Evolutionary conservation across 805 yeast genomes (phyloP).

Genomic region (Grigorovia yakushimaensis): DNA sequence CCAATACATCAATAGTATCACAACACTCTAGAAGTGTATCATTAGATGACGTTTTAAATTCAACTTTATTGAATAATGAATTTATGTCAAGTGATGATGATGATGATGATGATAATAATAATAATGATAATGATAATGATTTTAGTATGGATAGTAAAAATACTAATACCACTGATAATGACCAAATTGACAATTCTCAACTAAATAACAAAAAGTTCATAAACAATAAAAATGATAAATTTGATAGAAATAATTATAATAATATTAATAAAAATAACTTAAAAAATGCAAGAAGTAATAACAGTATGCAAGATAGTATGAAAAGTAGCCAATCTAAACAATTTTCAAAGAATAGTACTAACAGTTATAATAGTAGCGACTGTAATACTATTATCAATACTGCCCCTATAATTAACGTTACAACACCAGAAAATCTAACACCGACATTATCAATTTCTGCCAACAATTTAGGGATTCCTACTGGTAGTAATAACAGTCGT

Average conservation of each 20-base stretch:
- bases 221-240: not conserved
- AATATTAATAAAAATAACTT: no score
- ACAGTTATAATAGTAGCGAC: not conserved
- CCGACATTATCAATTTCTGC: not conserved
- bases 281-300: no score
- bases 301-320: no score
- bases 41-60: slow-evolving; percentile 18
- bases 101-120: not conserved
- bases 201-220: not conserved
- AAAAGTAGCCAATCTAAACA: no score
- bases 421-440: not conserved
- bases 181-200: not conserved
- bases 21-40: slow-evolving; percentile 11
- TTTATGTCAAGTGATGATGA: slow-evolving; percentile 6
- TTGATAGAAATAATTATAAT: no score
- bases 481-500: not conserved
- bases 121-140: not conserved
- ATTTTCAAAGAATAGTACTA: not conserved
- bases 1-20: not conserved
- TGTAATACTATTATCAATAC: not conserved
- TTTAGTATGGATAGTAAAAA: no score
- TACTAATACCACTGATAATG: not conserved
- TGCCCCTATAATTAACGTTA: not conserved
- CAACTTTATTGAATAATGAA: slow-evolving; percentile 15
- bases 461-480: not conserved